phyloP scores from a whole-genome alignment of 2,329 filamentous ascomycete species.

The Phaeosphaeria sp. region DNA sequence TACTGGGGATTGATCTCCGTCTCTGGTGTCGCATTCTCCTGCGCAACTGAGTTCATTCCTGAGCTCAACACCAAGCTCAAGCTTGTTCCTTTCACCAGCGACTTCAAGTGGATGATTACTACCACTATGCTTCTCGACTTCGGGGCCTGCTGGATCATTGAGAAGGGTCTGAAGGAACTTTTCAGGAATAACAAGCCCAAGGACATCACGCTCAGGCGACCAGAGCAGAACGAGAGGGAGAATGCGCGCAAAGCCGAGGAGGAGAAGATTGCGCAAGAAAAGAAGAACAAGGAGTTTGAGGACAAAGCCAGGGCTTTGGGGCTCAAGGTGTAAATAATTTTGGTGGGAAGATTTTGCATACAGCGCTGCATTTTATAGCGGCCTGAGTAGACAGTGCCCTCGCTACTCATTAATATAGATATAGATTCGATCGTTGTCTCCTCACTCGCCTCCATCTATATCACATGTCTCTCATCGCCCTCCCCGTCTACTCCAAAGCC shows the following conservation, averaged over 20 bases:
- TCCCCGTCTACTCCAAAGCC: not conserved
- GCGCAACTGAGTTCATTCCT: slow-evolving; percentile 92
- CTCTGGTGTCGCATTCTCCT: slow-evolving; percentile 88
- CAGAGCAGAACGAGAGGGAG: slow-evolving; percentile 85
- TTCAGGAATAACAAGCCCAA: slow-evolving; percentile 94
- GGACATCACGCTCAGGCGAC: slow-evolving; percentile 86
- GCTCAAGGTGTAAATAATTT: not conserved
- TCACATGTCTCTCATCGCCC: too few relatives aligned
- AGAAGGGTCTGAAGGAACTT: slow-evolving; percentile 80
- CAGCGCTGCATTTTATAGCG: not conserved
- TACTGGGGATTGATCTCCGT: slow-evolving; percentile 95
- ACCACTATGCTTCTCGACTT: slow-evolving; percentile 88
- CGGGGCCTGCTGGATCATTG: slow-evolving; percentile 83
- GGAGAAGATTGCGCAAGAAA: slow-evolving; percentile 47
- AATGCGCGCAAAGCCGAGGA: slow-evolving; percentile 69
- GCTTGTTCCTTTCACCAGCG: slow-evolving; percentile 84
- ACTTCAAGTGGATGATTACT: slow-evolving; percentile 90
- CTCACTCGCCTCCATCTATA: not conserved
- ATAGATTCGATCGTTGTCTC: not conserved
- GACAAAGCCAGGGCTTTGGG: slow-evolving; percentile 29
- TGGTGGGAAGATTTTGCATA: not conserved
- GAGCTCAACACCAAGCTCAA: slow-evolving; percentile 94
- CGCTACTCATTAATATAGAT: not conserved
- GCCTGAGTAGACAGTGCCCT: not conserved
- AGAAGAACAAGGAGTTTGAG: slow-evolving; percentile 42